These are phyloP conservation scores for Aspergillus bertholletiae DNA, from an alignment of 495 filamentous ascomycete species.

Conservation along the genomic window DNA sequence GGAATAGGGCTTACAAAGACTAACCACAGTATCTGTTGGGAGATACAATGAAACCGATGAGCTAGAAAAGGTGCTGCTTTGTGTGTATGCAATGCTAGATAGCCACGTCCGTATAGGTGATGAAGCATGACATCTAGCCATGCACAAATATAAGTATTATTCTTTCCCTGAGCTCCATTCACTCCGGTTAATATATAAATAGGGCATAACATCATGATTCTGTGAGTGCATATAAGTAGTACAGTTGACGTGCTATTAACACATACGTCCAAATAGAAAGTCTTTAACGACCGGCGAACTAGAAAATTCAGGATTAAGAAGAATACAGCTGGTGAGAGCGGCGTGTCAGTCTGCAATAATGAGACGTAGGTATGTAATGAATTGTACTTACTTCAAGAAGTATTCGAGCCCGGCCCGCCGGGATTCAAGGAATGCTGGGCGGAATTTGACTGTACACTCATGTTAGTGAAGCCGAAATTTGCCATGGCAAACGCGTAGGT, in stretches of 20 bases:
- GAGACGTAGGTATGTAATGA: not conserved
- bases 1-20: not conserved
- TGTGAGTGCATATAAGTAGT: not conserved
- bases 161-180: slow-evolving; percentile 1
- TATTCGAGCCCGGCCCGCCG: slow-evolving; percentile 63
- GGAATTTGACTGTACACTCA: slow-evolving; percentile 54
- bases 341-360: not conserved
- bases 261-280: slow-evolving; percentile 55
- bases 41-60: too few species aligned
- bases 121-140: not conserved
- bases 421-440: slow-evolving; percentile 63
- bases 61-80: too few species aligned
- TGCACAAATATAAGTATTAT: not conserved
- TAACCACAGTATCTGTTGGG: not conserved
- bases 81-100: too few species aligned
- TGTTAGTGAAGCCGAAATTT: slow-evolving; percentile 1
- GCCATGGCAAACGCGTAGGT: not conserved
- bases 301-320: slow-evolving; percentile 68
- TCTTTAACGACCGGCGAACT: slow-evolving; percentile 67
- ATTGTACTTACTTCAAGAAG: slow-evolving; percentile 70
- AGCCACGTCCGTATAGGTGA: too few species aligned
- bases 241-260: slow-evolving; percentile 12
- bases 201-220: slow-evolving; percentile 8
- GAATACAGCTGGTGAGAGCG: slow-evolving; percentile 48
- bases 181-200: slow-evolving; percentile 4